A percentile compares a stretch with the other conserved stretches of the same genome.
Conservation (phyloP, 768 basidiomycete species). For the Kwoniella shandongensis region DNA sequence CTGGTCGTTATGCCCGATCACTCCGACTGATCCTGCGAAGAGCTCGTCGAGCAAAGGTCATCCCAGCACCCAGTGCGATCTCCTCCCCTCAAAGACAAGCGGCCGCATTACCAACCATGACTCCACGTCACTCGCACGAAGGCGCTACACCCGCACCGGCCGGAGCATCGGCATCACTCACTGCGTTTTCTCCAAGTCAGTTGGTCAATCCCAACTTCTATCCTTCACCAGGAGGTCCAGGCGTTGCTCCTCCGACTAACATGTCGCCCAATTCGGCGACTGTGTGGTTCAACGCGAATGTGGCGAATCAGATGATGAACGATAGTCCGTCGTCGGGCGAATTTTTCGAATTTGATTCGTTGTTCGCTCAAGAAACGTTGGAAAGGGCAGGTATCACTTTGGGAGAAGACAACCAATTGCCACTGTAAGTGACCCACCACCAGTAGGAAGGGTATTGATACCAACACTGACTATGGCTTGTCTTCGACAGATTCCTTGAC, state of each 20-base stretch:
- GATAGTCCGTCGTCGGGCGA: conserved; percentile 45
- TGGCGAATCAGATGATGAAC: conserved; percentile 31
- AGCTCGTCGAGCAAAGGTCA: conserved; percentile 54
- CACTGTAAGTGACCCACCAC: conserved; percentile 40
- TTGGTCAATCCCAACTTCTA: conserved; percentile 39
- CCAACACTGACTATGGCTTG: neutral
- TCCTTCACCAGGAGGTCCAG: conserved; percentile 17
- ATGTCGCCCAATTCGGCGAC: conserved; percentile 25
- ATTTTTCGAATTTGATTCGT: conserved; percentile 48
- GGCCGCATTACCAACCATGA: conserved; percentile 16
- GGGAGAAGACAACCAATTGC: conserved; percentile 46
- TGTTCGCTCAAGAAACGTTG: conserved; percentile 49
- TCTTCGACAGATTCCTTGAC: conserved; percentile 45
- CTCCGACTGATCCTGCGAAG: conserved; percentile 80
- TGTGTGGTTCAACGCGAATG: conserved; percentile 18
- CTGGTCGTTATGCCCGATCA: conserved; percentile 86
- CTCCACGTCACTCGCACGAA: neutral
- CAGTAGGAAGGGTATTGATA: neutral
- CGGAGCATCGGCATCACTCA: conserved; percentile 1
- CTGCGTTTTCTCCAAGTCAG: conserved; percentile 40
- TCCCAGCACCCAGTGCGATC: conserved; percentile 50
- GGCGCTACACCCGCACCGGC: neutral
- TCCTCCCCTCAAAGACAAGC: conserved; percentile 39
- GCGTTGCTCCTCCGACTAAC: conserved; percentile 1
- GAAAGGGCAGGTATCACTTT: conserved; percentile 44